These are phyloP conservation scores for Gracilaria caudata DNA, from an alignment of 23 red algal genomes.

Conservation along the genomic window DNA sequence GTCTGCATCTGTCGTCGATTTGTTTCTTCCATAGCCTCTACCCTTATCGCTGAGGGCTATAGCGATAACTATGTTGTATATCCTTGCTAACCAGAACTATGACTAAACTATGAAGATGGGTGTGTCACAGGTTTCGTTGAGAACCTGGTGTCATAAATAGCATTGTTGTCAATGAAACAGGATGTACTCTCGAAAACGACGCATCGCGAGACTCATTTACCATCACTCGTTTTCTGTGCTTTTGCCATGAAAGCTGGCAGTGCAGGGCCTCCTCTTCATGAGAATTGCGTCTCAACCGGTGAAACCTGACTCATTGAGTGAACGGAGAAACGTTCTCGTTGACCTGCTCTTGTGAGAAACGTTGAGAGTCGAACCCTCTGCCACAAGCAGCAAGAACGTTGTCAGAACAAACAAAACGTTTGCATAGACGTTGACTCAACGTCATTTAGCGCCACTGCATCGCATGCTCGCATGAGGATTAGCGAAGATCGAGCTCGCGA, in stretches of 20 bases:
- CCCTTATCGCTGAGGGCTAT: not conserved
- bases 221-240: too few species aligned
- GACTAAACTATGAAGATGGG: slow-evolving; percentile 6
- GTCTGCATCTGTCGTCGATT: not conserved
- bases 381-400: not conserved
- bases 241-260: not conserved
- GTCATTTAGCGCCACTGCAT: not conserved
- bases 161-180: slow-evolving; percentile 5
- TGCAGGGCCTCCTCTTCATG: not conserved
- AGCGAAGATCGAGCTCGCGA: not conserved
- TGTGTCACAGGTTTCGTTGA: not conserved
- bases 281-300: not conserved
- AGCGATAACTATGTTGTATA: not conserved
- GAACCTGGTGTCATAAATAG: not conserved
- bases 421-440: not conserved
- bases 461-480: not conserved
- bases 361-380: not conserved
- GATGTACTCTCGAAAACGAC: not conserved
- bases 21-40: not conserved
- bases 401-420: not conserved
- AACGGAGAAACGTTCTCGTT: not conserved
- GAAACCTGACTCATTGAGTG: not conserved
- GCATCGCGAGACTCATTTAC: not conserved
- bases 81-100: slow-evolving; percentile 14
- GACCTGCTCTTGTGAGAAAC: not conserved